Evolutionary conservation across 1,139 yeast genomes (phyloP).

Genomic region (Blastobotrys petasosporus): DNA sequence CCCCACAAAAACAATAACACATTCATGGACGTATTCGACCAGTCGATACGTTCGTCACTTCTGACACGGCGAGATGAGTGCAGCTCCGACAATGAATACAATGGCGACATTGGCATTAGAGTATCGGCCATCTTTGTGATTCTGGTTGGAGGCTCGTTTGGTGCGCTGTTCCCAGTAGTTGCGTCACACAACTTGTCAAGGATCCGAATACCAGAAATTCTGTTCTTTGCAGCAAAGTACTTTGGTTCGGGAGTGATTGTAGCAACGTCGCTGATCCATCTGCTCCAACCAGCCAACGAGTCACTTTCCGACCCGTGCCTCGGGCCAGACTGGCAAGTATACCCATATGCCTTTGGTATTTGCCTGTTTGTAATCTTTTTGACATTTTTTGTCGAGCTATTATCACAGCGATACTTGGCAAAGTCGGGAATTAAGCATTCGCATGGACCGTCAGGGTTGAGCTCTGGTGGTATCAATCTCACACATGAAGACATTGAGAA

Average conservation of each 20-base stretch:
- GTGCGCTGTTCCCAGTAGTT: slow-evolving; percentile 40
- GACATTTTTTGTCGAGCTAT: slow-evolving; percentile 32
- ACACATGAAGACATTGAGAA: slow-evolving; percentile 9
- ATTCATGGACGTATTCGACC: not conserved
- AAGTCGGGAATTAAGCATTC: slow-evolving; percentile 22
- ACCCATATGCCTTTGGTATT: slow-evolving; percentile 59
- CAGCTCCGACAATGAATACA: slow-evolving; percentile 34
- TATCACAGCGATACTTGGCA: slow-evolving; percentile 26
- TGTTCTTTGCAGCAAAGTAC: slow-evolving; percentile 67
- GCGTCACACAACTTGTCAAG: slow-evolving; percentile 22
- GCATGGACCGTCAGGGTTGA: slow-evolving; percentile 28
- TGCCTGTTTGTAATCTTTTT: slow-evolving; percentile 42
- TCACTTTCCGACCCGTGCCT: slow-evolving; percentile 48
- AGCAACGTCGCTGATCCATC: slow-evolving; percentile 83
- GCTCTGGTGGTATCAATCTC: slow-evolving; percentile 3
- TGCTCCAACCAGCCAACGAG: slow-evolving; percentile 71
- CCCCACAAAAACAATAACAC: not conserved
- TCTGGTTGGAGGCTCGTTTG: slow-evolving; percentile 52
- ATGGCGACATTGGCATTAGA: slow-evolving; percentile 55
- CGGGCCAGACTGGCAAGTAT: slow-evolving; percentile 48
- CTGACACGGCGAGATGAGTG: slow-evolving; percentile 15
- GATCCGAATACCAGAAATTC: slow-evolving; percentile 46
- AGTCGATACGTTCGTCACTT: not conserved
- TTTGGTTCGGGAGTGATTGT: slow-evolving; percentile 92
- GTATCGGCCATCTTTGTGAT: slow-evolving; percentile 71